Evolutionary conservation across 192 early-diverging fungal species (phyloP).

Genomic region (Coemansia sp.): DNA sequence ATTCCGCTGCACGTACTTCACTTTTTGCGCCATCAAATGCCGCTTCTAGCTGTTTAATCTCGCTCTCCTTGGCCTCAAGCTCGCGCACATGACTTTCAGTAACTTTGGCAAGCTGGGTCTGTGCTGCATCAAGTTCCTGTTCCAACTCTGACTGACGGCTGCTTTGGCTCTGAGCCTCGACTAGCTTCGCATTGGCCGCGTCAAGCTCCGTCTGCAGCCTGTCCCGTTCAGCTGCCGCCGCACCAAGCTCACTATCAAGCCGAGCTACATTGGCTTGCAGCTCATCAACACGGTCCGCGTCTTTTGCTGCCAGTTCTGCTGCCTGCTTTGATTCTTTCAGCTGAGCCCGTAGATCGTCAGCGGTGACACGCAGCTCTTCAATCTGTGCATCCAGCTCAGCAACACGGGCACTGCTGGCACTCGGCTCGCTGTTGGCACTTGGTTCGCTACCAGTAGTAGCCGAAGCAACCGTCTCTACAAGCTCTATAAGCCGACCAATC

Average conservation of each 20-base stretch:
- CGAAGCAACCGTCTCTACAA: constrained; percentile 17
- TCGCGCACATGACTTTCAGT: neutral
- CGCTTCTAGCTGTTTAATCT: constrained; percentile 3
- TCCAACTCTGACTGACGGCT: neutral
- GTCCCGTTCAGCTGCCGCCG: neutral
- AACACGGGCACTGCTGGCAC: neutral
- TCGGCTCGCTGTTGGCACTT: neutral
- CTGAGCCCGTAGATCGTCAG: constrained; percentile 8
- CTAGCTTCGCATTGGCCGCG: neutral
- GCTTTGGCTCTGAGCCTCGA: neutral
- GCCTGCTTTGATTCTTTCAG: constrained; percentile 11
- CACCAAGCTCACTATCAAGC: neutral
- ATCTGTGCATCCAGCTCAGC: neutral
- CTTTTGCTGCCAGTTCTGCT: neutral
- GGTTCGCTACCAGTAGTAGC: neutral
- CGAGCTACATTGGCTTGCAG: neutral
- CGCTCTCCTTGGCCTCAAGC: constrained; percentile 2
- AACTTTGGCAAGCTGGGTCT: neutral
- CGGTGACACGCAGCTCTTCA: neutral
- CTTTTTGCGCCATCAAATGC: constrained; percentile 9
- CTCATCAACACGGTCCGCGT: neutral
- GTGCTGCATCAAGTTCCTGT: neutral
- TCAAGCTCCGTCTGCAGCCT: neutral
- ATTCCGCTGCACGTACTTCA: neutral
- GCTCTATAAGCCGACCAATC: constrained; percentile 26